Evolutionary conservation across 108 stramenopile genomes (phyloP), one percentile per base, ranked within the genome.

Genomic region (Skeletonema marinoi): DNA sequence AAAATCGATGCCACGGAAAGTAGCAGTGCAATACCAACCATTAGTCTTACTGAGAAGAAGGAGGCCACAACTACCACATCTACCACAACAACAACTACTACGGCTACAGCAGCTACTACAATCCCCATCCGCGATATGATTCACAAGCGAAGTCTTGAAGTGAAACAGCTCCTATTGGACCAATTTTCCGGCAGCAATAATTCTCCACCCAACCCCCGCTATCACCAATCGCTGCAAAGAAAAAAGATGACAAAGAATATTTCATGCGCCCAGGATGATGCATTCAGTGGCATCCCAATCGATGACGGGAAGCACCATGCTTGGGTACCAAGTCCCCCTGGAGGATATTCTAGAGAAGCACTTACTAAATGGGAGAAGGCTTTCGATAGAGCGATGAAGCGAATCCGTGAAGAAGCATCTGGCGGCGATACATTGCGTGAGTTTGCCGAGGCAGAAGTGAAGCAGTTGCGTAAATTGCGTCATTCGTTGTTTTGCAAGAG

Each of bases 401-500:
- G 65, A 63, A 78, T 70, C 13, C 65, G 56, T 17, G 50, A 64
- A 32, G 68, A 30, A 0, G 13, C 46, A 4, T 33, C 56, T 17
- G 77, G 77, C 3, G 77, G 77, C 5, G 62, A 48, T 41, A 29
- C 65, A 21, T 64, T 78, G 10, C 61, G 69, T 25, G 60, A 70
- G 13, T 39, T 70, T 10, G 77, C 68, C 14, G 50, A 70, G 41
- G 6, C 35, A 17, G 64, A 78, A 70, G 77, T 78, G 16, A n/a
- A 65, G 6, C 17, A 50, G 38, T 64, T 78, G 29, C 36, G 70
- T 35, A 56, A 25, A 19, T 32, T 78, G 11, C 69, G 77, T 11
- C 77, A 78, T 39, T 19, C 51, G n/a, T 46, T 78, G 21, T 78
- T 78, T 41, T 78, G 77, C 50, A 36, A 36, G 36, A 36, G 36